Base-by-base conservation (phyloP, 495 filamentous ascomycete genomes). In the Choiromyces venosus region DNA sequence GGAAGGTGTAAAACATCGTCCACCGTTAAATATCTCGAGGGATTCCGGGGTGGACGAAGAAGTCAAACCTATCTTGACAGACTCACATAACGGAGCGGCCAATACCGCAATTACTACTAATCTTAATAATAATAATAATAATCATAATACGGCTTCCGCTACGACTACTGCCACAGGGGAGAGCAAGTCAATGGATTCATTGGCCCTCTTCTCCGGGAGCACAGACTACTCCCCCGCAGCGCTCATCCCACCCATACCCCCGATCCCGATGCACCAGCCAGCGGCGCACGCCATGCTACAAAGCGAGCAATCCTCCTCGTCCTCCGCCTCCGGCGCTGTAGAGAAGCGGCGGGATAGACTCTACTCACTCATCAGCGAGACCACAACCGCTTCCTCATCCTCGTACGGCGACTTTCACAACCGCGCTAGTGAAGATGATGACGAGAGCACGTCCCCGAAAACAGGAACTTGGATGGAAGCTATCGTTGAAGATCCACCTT, bases 301-400 rank as follows among this genome's bases (percentile, higher is more conserved):
- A 33, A 44, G 19, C 44, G 67, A 4, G 42, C 72, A 73, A 42
- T 37, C n/a, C 67, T 73, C 36, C 56, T 37, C n/a, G n/a, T n/a
- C 44, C 42, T 73, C 40, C 42, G 65, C 33, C 52, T 61, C 52
- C 52, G 40, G 46, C 25, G 35, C 46, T n/a, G 38, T 65, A 33
- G 75, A 76, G 37, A 77, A 73, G 66, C 65, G 70, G 18, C 37
- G 77, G n/a, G 71, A 80, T 19, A 68, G 72, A 10, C 71, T 69
- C 66, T 78, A 69, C 40, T 77, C 78, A 25, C 78, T 80, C 14
- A 66, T 69, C 9, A 74, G 70, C 36, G 69, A 72, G 64, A 68
- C 71, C 9, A 79, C 78, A n/a, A 73, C 70, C 10, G 10, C 14
- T 19, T 73, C 72, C 37, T 71, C 68, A 18, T 76, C 75, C 46